These are phyloP conservation scores for Penicillium mononematosum DNA, from an alignment of 495 filamentous ascomycete species.

Conservation along the genomic window DNA sequence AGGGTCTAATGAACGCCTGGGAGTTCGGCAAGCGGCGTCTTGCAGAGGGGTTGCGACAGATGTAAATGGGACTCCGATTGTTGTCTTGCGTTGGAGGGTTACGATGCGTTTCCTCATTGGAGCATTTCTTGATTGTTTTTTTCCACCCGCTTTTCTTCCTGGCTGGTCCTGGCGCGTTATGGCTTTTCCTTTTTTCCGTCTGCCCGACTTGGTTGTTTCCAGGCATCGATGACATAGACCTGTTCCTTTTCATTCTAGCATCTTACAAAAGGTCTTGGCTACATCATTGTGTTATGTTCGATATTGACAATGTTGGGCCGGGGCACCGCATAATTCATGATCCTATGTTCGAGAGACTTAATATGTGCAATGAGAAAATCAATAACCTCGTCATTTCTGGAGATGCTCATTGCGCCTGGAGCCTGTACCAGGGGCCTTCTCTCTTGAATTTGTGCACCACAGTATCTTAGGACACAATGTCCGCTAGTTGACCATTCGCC, in stretches of 20 bases:
- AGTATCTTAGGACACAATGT: not conserved
- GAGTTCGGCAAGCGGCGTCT: conserved; percentile 92
- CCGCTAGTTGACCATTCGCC: not conserved
- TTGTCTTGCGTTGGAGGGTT: conserved; percentile 9
- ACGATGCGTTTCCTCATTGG: conserved; percentile 18
- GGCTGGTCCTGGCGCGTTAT: conserved; percentile 47
- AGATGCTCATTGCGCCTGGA: not conserved
- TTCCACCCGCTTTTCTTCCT: conserved; percentile 29
- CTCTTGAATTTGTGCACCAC: not conserved
- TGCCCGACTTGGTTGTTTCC: conserved; percentile 15
- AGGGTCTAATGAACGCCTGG: conserved; percentile 92
- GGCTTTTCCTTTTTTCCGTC: conserved; percentile 26
- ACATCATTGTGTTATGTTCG: conserved; percentile 4
- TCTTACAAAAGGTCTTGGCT: conserved; percentile 11
- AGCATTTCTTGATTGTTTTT: conserved; percentile 28
- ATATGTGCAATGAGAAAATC: conserved; percentile 6
- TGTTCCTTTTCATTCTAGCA: conserved; percentile 19
- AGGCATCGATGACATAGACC: conserved; percentile 30
- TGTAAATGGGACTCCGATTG: conserved; percentile 29
- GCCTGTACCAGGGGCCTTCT: not conserved
- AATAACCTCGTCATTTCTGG: not conserved
- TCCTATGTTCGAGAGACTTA: conserved; percentile 6
- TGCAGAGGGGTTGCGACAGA: conserved; percentile 85
- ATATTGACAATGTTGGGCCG: conserved; percentile 3
- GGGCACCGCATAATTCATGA: conserved; percentile 10